These are phyloP conservation scores for Saussurea involucrata DNA, from an alignment of 129 eudicot species.

Conservation along the genomic window DNA sequence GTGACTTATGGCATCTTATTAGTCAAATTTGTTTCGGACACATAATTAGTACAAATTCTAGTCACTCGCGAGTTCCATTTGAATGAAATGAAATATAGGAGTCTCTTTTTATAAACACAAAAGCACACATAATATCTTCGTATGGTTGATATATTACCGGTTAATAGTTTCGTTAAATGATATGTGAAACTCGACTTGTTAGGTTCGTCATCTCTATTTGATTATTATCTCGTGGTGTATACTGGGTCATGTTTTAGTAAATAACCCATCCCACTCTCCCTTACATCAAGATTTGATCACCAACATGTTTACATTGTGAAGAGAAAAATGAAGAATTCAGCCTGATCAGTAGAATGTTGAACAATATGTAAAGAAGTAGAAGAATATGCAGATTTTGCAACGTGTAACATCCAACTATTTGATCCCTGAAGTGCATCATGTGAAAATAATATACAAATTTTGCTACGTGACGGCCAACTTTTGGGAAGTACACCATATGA, in stretches of 20 bases:
- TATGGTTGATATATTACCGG: not conserved
- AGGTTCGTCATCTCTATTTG: not conserved
- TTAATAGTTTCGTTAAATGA: not conserved
- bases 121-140: not conserved
- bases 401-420: constrained; percentile 1
- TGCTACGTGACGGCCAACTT: not conserved
- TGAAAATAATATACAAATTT: not conserved
- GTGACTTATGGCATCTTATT: not conserved
- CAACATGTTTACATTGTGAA: not conserved
- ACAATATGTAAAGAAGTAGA: not conserved
- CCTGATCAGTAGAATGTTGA: not conserved
- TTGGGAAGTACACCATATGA: not conserved
- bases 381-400: not conserved
- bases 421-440: not conserved
- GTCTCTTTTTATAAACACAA: not conserved
- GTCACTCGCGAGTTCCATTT: not conserved
- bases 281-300: not conserved
- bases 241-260: not conserved
- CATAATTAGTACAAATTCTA: too few species aligned
- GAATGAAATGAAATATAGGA: not conserved
- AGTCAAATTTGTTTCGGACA: too few species aligned
- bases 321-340: not conserved
- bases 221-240: not conserved
- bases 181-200: not conserved
- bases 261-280: not conserved